phyloP scores from a whole-genome alignment of 176 grass and related monocot species.

The Miscanthus lutarioriparius region DNA sequence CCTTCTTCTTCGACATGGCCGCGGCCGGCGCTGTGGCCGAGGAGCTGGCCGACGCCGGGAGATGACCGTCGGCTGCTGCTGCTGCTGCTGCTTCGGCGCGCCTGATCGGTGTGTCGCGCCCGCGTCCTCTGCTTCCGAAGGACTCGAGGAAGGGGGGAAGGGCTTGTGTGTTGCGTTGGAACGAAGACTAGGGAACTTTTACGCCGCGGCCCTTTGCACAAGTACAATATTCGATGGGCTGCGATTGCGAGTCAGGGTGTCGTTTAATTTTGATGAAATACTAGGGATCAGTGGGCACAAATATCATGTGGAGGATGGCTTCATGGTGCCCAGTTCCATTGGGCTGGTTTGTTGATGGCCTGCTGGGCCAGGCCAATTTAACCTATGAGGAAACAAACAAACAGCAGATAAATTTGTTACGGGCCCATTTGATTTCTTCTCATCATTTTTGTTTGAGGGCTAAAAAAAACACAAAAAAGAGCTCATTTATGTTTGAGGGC shows the following conservation, averaged over 20 bases:
- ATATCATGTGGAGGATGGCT: not conserved
- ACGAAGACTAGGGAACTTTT: slow-evolving; percentile 16
- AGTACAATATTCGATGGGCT: too few species aligned
- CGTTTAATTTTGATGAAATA: not conserved
- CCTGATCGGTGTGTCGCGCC: slow-evolving; percentile 22
- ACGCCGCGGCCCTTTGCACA: not conserved
- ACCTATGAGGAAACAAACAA: not conserved
- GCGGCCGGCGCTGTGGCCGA: slow-evolving; percentile 12
- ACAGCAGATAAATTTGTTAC: not conserved
- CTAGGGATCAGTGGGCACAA: not conserved
- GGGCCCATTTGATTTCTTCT: not conserved
- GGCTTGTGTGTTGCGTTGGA: slow-evolving; percentile 19
- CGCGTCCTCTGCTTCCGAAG: not conserved
- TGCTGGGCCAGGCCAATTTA: not conserved
- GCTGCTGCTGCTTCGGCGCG: not conserved
- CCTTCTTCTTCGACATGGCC: slow-evolving; percentile 98
- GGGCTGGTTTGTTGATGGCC: not conserved
- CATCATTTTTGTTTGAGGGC: too few species aligned
- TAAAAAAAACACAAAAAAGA: too few species aligned
- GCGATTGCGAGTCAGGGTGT: not conserved
- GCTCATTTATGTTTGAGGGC: too few species aligned
- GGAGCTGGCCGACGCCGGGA: slow-evolving; percentile 28
- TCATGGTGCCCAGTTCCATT: not conserved
- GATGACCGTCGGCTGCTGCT: not conserved
- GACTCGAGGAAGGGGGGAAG: not conserved